Percentiles rank a stretch among this genome's conserved stretches.
Evolutionary conservation across 495 filamentous ascomycete genomes (phyloP).

Genomic region (Elasticomyces elasticus): DNA sequence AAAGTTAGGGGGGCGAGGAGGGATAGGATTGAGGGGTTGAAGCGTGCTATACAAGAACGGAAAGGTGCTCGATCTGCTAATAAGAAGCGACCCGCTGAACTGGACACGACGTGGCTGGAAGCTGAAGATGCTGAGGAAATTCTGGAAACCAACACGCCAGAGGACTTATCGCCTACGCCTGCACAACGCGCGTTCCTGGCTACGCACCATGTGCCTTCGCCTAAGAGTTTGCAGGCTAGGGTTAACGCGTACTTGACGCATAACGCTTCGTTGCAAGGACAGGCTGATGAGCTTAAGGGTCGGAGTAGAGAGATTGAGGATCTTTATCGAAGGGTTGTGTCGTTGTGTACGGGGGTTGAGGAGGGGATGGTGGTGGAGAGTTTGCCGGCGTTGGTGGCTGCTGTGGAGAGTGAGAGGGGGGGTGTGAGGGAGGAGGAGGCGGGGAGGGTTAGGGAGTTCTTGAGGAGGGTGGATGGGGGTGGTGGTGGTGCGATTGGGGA

Average conservation of each 20-base stretch:
- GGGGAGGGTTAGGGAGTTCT: slow-evolving; percentile 58
- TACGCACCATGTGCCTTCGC: slow-evolving; percentile 25
- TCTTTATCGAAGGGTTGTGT: slow-evolving; percentile 60
- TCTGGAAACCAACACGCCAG: slow-evolving; percentile 1
- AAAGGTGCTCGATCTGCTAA: slow-evolving; percentile 10
- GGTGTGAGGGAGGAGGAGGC: slow-evolving; percentile 49
- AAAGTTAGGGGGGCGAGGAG: slow-evolving; percentile 50
- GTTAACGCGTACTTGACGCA: slow-evolving; percentile 41
- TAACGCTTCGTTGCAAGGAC: slow-evolving; percentile 35
- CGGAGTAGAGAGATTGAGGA: slow-evolving; percentile 56
- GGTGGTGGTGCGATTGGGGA: slow-evolving; percentile 19
- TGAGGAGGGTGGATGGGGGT: slow-evolving; percentile 47
- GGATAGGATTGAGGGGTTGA: slow-evolving; percentile 52
- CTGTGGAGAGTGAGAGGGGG: slow-evolving; percentile 63
- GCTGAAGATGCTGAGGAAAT: slow-evolving; percentile 43
- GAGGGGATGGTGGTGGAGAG: slow-evolving; percentile 56
- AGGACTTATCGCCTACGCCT: background rate
- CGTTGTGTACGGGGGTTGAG: slow-evolving; percentile 55
- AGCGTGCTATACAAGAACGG: slow-evolving; percentile 43
- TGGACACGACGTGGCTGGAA: slow-evolving; percentile 32
- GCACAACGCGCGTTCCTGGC: background rate
- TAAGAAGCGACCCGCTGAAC: slow-evolving; percentile 4
- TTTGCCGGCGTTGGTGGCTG: slow-evolving; percentile 50
- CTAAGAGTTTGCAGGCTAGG: slow-evolving; percentile 28
- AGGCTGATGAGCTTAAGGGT: slow-evolving; percentile 44